A percentile compares a stretch with the other conserved stretches of the same genome.
Evolutionary conservation across 225 moss, liverwort and hornwort species (phyloP).

Genomic region (Marchantia polymorpha): DNA sequence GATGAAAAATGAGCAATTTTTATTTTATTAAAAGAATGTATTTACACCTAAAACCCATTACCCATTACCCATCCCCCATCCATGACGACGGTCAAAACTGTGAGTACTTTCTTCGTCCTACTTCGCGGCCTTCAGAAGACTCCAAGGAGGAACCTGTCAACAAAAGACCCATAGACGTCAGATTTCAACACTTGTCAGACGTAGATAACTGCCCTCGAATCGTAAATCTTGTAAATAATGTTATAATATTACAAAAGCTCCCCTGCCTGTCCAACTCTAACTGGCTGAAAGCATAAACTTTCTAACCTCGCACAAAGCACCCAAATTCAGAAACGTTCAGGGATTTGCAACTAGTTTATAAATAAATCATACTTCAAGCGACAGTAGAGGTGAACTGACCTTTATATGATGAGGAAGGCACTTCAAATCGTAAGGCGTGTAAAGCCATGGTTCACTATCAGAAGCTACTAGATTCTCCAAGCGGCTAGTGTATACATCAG

Average conservation of each 20-base stretch:
- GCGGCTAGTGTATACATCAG: constrained; percentile 88
- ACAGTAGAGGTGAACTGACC: constrained; percentile 36
- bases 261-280: not conserved
- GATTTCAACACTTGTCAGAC: too few relatives aligned
- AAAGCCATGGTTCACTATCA: constrained; percentile 82
- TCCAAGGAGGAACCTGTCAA: constrained; percentile 17
- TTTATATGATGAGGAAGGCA: constrained; percentile 90
- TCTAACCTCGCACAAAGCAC: not conserved
- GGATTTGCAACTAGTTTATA: not conserved
- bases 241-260: too few relatives aligned
- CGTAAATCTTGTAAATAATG: too few relatives aligned
- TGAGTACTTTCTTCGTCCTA: not conserved
- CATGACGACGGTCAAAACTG: constrained; percentile 5
- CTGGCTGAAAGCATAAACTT: not conserved
- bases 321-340: not conserved
- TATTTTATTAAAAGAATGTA: constrained; percentile 8
- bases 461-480: constrained; percentile 76
- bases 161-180: not conserved
- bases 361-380: not conserved
- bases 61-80: too few relatives aligned
- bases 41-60: not conserved
- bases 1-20: too few relatives aligned
- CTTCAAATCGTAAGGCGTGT: constrained; percentile 75
- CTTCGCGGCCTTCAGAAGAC: constrained; percentile 1
- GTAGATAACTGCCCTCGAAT: too few relatives aligned